Evolutionary conservation across 2,329 filamentous ascomycete species (phyloP), one percentile per base, ranked within the genome.

Genomic region (Fusarium algeriense): DNA sequence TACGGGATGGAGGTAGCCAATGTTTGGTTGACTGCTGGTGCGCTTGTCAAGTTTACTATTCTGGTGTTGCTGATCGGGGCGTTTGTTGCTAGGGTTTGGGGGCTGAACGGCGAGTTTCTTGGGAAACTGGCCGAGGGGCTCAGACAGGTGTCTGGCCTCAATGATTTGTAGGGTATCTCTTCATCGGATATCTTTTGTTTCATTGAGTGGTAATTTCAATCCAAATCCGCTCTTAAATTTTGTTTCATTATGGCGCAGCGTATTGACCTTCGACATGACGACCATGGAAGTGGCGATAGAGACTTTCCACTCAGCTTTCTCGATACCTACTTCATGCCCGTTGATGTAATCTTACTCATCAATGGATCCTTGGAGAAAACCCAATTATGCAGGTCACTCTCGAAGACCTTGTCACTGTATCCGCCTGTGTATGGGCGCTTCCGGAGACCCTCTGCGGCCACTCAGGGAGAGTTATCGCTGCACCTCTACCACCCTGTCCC

Each of bases 31-130:
- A 43, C 38, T 20, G 38, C 38, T 7, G 34, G 26, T 44, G n/a
- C 7, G 32, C 9, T 55, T 6, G 15, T 19, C 3, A 43, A 23
- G 28, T 7, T 55, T n/a, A 32, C 37, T 8, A 6, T 41, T 41
- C 26, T 41, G 9, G 19, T 54, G 7, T 17, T 54, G 26, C 13
- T 41, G 37, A 32, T 54, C 37, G 50, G 50, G 37, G 50, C 12
- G 10, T 54, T 54, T 40, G 23, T 54, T 7, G 37, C 23, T 23
- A 15, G 26, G 7, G 11, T 32, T 40, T 54, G 37, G 50, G 50
- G 50, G 50, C 50, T 54, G 37, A 41, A 41, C 50, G 50, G 50
- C 26, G 23, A 54, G 26, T 54, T 54, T 54, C 26, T 54, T 7
- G 6, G 15, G 50, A 54, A 54, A 54, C 11, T 54, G 26, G 50